Conservation (phyloP, 768 basidiomycete species). For the Suillus subalutaceus region DNA sequence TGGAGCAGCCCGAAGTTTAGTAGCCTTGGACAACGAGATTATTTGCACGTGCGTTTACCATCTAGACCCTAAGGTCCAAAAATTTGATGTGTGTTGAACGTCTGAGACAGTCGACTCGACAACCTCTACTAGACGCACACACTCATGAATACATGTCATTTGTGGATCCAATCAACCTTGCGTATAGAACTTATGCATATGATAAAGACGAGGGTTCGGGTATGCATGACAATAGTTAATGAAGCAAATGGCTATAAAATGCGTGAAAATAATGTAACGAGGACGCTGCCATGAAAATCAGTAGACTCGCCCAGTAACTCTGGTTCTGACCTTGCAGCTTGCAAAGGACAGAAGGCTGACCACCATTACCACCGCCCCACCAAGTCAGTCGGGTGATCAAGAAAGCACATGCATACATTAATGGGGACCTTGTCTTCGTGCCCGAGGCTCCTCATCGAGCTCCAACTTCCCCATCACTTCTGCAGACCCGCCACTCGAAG, state of each 20-base stretch:
- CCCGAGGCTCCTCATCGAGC: slow-evolving; percentile 28
- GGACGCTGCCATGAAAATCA: slow-evolving; percentile 2
- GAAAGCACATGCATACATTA: background rate
- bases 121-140: background rate
- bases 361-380: background rate
- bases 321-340: background rate
- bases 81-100: background rate
- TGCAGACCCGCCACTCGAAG: slow-evolving; percentile 30
- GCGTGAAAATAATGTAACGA: slow-evolving; percentile 8
- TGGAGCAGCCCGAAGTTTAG: background rate
- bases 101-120: background rate
- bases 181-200: slow-evolving; percentile 10
- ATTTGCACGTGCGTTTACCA: background rate
- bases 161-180: background rate
- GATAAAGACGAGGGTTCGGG: slow-evolving; percentile 10
- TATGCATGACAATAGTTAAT: slow-evolving; percentile 9
- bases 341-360: background rate
- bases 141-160: slow-evolving; percentile 2
- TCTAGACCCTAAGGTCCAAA: background rate
- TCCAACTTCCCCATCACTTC: slow-evolving; percentile 44
- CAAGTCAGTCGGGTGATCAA: background rate
- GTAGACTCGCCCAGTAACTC: background rate
- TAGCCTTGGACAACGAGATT: background rate
- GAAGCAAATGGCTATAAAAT: slow-evolving; percentile 5
- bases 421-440: slow-evolving; percentile 4